Conservation (phyloP, 306 rosid genomes). For the Cicer pinnatifidum region DNA sequence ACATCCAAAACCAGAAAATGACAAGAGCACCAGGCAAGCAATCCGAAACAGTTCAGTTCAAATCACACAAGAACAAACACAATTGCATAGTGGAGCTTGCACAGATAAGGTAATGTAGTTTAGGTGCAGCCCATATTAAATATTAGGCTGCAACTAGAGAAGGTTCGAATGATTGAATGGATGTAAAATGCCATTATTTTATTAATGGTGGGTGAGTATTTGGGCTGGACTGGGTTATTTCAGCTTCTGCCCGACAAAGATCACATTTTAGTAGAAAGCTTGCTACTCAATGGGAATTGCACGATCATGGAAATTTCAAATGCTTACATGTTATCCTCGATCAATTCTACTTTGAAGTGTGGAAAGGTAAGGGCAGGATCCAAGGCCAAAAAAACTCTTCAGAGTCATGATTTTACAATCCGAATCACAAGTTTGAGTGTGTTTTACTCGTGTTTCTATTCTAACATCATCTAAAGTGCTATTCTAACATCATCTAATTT, state of each 20-base stretch:
- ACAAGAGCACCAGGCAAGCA: not conserved
- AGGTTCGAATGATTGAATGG: not conserved
- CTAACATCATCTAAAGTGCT: too few species aligned
- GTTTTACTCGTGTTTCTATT: not conserved
- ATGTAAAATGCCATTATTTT: not conserved
- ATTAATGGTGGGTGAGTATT: not conserved
- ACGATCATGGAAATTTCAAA: not conserved
- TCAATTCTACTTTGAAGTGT: not conserved
- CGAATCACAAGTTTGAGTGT: not conserved
- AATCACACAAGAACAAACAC: not conserved
- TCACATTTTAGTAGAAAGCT: not conserved
- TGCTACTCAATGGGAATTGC: not conserved
- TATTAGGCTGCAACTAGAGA: not conserved
- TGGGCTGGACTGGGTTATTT: slow-evolving; percentile 1
- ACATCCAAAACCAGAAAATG: not conserved
- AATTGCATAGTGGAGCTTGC: not conserved
- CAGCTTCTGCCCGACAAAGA: not conserved
- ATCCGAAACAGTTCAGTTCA: not conserved
- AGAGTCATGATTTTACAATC: not conserved
- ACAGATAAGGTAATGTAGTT: not conserved
- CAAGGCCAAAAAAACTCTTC: not conserved
- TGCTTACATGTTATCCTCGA: not conserved
- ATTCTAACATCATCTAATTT: too few species aligned
- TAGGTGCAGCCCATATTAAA: not conserved
- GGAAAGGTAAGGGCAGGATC: not conserved